Conservation (phyloP, 108 stramenopile species). For the Bacterosira constricta region DNA sequence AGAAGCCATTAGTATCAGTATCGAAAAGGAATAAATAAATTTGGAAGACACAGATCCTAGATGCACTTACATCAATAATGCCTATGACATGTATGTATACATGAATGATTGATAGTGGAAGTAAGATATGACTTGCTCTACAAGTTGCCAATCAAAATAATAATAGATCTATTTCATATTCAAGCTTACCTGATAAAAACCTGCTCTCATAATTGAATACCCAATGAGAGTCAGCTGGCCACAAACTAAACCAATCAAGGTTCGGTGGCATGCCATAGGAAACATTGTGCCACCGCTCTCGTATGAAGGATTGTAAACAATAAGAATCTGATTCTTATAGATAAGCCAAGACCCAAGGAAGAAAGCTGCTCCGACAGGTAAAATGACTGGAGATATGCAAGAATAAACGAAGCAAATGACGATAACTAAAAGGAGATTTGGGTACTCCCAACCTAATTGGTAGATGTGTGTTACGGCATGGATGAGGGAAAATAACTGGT, state of each 20-base stretch:
- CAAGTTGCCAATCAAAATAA: too few relatives aligned
- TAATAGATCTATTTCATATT: not conserved
- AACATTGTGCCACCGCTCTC: slow-evolving; percentile 73
- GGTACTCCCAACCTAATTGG: slow-evolving; percentile 91
- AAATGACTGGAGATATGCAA: slow-evolving; percentile 81
- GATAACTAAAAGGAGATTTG: slow-evolving; percentile 80
- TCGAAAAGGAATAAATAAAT: not conserved
- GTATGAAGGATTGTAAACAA: slow-evolving; percentile 67
- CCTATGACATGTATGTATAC: not conserved
- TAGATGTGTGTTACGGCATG: slow-evolving; percentile 2
- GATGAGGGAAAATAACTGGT: not conserved
- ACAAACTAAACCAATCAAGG: slow-evolving; percentile 54
- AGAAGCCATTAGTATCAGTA: not conserved
- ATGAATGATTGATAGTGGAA: not conserved
- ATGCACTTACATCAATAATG: slow-evolving; percentile 8
- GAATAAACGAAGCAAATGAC: slow-evolving; percentile 84
- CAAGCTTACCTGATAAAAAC: slow-evolving; percentile 43
- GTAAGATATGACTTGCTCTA: not conserved
- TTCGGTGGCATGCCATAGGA: slow-evolving; percentile 61
- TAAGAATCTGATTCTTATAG: slow-evolving; percentile 90
- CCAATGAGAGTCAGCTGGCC: slow-evolving; percentile 59
- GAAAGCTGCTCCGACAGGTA: slow-evolving; percentile 80
- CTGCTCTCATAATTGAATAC: slow-evolving; percentile 47
- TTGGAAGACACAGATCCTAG: not conserved
- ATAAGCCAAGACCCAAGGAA: slow-evolving; percentile 79